Evolutionary conservation across 495 filamentous ascomycete genomes (phyloP).

Genomic region (Aspergillus ellipticus): DNA sequence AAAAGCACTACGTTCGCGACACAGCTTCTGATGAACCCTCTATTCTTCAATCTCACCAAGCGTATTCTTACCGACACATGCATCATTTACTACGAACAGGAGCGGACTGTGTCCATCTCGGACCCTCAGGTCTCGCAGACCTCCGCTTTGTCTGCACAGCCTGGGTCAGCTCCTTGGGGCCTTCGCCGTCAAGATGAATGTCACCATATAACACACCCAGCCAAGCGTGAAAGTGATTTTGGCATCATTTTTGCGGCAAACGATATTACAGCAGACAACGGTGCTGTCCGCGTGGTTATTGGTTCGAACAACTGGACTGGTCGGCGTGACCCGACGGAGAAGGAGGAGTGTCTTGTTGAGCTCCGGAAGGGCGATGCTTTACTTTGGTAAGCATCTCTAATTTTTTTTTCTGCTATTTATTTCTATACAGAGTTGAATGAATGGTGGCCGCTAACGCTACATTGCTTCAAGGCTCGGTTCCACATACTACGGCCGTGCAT

Average conservation of each 20-base stretch:
- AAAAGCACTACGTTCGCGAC: conserved; percentile 12
- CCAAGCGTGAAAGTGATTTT: conserved; percentile 4
- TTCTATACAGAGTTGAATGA: background rate
- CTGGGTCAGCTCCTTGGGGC: conserved; percentile 2
- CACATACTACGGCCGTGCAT: conserved; percentile 1
- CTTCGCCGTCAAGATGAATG: conserved; percentile 9
- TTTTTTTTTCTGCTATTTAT: background rate
- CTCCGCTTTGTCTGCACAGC: background rate
- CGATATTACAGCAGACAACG: conserved; percentile 2
- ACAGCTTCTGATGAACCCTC: conserved; percentile 5
- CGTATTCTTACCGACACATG: conserved; percentile 3
- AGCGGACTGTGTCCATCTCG: conserved; percentile 3
- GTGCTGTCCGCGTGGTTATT: conserved; percentile 1
- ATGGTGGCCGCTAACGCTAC: background rate
- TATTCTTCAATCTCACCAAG: conserved; percentile 6
- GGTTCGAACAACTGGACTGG: conserved; percentile 11
- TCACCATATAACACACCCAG: conserved; percentile 9
- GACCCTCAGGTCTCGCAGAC: conserved; percentile 7
- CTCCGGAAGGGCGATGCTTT: conserved; percentile 8
- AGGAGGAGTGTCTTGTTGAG: conserved; percentile 7
- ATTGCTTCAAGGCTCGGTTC: conserved; percentile 12
- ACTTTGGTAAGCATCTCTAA: conserved; percentile 5
- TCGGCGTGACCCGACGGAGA: conserved; percentile 1
- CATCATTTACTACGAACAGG: conserved; percentile 6
- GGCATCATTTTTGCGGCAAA: conserved; percentile 7